A percentile compares a stretch with the other conserved stretches of the same genome.
These are phyloP conservation scores for Brassica hybrid DNA, from an alignment of 441 rosid genomes.

Conservation along the genomic window DNA sequence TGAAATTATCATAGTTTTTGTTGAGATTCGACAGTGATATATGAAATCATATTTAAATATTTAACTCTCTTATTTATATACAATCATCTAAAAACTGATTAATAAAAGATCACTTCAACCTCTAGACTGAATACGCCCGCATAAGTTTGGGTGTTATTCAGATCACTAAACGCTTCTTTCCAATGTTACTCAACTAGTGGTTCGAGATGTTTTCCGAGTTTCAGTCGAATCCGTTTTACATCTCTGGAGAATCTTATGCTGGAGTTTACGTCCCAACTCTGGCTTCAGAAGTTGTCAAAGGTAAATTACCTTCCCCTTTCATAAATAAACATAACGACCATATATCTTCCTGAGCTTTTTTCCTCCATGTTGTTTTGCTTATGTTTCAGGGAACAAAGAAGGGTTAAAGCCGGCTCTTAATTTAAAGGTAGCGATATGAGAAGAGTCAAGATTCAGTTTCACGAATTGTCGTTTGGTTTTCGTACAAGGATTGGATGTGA, in stretches of 20 bases:
- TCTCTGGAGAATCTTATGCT: constrained; percentile 92
- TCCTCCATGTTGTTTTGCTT: background rate
- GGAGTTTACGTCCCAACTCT: constrained; percentile 94
- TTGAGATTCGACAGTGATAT: too few species aligned
- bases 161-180: background rate
- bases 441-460: background rate
- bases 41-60: too few species aligned
- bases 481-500: background rate
- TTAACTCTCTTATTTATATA: too few species aligned
- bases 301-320: constrained; percentile 39
- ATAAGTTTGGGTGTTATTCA: background rate
- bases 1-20: too few species aligned
- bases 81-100: too few species aligned
- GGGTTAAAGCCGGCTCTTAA: constrained; percentile 66
- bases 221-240: constrained; percentile 77
- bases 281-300: constrained; percentile 73
- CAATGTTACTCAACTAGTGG: constrained; percentile 59
- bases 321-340: background rate
- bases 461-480: constrained; percentile 3
- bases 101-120: too few species aligned
- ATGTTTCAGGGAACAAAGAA: constrained; percentile 39
- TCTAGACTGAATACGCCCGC: background rate
- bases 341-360: background rate
- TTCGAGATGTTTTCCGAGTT: constrained; percentile 75
- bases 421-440: constrained; percentile 54